Evolutionary conservation across 2,329 filamentous ascomycete genomes (phyloP).

Genomic region (Blastomyces percursus): DNA sequence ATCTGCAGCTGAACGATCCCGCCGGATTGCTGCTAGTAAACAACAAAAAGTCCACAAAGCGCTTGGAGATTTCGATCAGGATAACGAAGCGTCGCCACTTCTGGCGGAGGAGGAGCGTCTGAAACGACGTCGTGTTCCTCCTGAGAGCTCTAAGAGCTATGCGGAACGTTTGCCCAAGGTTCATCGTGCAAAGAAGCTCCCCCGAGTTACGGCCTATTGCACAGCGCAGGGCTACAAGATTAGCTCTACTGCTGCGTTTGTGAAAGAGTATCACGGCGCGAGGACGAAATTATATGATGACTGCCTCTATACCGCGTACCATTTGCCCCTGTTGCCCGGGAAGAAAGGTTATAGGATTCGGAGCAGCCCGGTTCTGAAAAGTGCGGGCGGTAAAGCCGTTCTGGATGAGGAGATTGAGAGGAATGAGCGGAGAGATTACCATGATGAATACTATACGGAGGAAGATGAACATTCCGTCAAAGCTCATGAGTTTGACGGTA

Average conservation of each 20-base stretch:
- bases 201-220: slow-evolving; percentile 88
- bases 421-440: slow-evolving; percentile 77
- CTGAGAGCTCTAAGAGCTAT: slow-evolving; percentile 69
- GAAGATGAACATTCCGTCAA: slow-evolving; percentile 38
- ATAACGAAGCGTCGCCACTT: slow-evolving; percentile 41
- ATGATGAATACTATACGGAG: slow-evolving; percentile 79
- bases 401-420: slow-evolving; percentile 93
- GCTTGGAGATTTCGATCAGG: slow-evolving; percentile 46
- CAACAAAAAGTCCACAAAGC: slow-evolving; percentile 23
- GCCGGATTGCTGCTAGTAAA: slow-evolving; percentile 21
- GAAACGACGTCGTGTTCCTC: slow-evolving; percentile 40
- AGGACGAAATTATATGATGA: slow-evolving; percentile 97
- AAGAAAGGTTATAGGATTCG: slow-evolving; percentile 76
- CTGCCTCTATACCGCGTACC: slow-evolving; percentile 91
- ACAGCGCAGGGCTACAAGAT: slow-evolving; percentile 90
- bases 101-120: slow-evolving; percentile 50
- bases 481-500: slow-evolving; percentile 25
- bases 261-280: slow-evolving; percentile 76
- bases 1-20: slow-evolving; percentile 22
- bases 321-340: slow-evolving; percentile 76
- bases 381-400: slow-evolving; percentile 82
- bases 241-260: slow-evolving; percentile 74
- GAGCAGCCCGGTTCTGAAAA: slow-evolving; percentile 85
- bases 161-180: slow-evolving; percentile 86
- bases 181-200: slow-evolving; percentile 73